phyloP scores from a whole-genome alignment of 169 alveolate genomes.

The Plasmodium gonderi region DNA sequence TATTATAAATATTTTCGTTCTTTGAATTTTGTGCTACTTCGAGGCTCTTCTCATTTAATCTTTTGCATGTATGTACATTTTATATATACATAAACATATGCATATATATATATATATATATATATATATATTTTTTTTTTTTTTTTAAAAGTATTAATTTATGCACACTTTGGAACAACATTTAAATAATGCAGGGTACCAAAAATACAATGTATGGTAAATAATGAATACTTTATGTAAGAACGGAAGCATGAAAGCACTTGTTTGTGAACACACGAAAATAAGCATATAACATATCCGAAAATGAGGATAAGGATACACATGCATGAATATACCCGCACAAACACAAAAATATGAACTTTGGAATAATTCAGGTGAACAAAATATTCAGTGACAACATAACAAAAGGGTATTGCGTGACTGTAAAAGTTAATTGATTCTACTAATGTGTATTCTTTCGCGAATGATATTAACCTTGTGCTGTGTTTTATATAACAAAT shows the following conservation, averaged over 20 bases:
- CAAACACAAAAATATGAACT: too few relatives aligned
- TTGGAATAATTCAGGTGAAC: too few relatives aligned
- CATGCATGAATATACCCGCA: not conserved
- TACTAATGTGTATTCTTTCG: not conserved
- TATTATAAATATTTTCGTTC: not conserved
- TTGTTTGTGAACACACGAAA: not conserved
- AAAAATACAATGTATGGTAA: not conserved
- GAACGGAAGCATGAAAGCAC: not conserved
- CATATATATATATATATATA: not conserved
- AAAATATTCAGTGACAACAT: not conserved
- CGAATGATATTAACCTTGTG: not conserved
- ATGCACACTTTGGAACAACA: not conserved
- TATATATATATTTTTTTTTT: not conserved
- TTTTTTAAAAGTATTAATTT: not conserved
- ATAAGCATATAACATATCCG: not conserved
- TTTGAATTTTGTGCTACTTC: not conserved
- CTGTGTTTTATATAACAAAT: not conserved
- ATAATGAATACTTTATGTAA: not conserved
- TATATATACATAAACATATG: not conserved
- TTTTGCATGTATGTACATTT: not conserved
- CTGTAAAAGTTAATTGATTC: not conserved
- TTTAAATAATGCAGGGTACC: not conserved
- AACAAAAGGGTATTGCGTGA: not conserved
- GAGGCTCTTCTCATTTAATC: not conserved
- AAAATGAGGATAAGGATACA: not conserved